phyloP scores from a whole-genome alignment of 192 early-diverging fungal genomes.

The Haplosporangium gracile region DNA sequence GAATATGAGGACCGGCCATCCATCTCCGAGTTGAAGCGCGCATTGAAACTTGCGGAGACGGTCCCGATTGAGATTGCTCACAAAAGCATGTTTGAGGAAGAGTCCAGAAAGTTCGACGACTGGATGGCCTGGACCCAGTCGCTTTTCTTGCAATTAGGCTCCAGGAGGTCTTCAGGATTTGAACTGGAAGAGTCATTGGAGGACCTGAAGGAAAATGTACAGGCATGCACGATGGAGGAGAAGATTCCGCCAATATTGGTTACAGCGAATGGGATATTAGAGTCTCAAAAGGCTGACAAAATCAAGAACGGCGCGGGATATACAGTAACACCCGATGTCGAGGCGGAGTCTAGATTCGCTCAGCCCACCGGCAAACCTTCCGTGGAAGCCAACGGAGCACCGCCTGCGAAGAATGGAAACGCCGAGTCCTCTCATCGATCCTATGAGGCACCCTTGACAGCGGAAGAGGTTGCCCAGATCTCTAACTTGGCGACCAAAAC shows the following conservation, averaged over 20 bases:
- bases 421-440: not conserved
- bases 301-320: not conserved
- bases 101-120: slow-evolving; percentile 32
- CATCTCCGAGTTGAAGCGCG: slow-evolving; percentile 41
- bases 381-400: not conserved
- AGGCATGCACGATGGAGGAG: slow-evolving; percentile 35
- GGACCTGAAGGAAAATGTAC: slow-evolving; percentile 42
- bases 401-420: not conserved
- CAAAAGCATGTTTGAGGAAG: slow-evolving; percentile 36
- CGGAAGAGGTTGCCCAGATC: not conserved
- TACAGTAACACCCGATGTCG: not conserved
- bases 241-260: not conserved
- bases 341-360: not conserved
- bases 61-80: slow-evolving; percentile 19
- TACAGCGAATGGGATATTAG: not conserved
- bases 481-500: not conserved
- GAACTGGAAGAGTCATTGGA: slow-evolving; percentile 39
- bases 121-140: slow-evolving; percentile 29
- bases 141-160: slow-evolving; percentile 14
- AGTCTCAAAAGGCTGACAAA: not conserved
- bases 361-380: not conserved
- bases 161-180: slow-evolving; percentile 5
- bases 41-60: slow-evolving; percentile 30
- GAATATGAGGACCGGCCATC: slow-evolving; percentile 46
- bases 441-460: not conserved